Evolutionary conservation across 1,284 basidiomycete species (phyloP).

Genomic region (Naganishia liquefaciens): DNA sequence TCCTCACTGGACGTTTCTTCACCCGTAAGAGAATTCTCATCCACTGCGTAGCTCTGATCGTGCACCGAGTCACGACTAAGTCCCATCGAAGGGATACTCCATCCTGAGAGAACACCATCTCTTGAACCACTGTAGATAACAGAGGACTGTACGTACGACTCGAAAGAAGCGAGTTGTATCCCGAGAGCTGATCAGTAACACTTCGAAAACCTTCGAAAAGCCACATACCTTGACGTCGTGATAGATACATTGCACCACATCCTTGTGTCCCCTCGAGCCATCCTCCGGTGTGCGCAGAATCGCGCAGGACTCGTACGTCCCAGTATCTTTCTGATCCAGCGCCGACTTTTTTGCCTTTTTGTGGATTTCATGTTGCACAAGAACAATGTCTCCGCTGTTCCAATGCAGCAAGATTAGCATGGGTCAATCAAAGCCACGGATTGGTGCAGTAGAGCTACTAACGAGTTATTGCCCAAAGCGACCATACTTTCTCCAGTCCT

Average conservation of each 20-base stretch:
- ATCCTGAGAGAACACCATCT: slow-evolving; percentile 52
- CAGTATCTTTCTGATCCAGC: slow-evolving; percentile 14
- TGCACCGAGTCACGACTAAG: slow-evolving; percentile 40
- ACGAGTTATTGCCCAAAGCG: slow-evolving; percentile 49
- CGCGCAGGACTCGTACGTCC: slow-evolving; percentile 42
- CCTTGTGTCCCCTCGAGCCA: slow-evolving; percentile 41
- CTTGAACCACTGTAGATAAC: slow-evolving; percentile 53
- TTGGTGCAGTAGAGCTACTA: slow-evolving; percentile 31
- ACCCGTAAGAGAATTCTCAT: slow-evolving; percentile 30
- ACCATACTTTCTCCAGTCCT: slow-evolving; percentile 45
- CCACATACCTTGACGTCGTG: slow-evolving; percentile 41
- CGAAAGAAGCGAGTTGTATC: slow-evolving; percentile 5
- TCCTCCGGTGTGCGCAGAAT: slow-evolving; percentile 40
- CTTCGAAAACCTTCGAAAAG: not conserved
- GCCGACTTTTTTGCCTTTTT: not conserved
- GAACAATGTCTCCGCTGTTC: slow-evolving; percentile 38
- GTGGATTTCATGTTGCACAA: slow-evolving; percentile 41
- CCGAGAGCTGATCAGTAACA: not conserved
- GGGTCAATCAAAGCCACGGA: slow-evolving; percentile 1
- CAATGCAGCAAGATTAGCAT: slow-evolving; percentile 2
- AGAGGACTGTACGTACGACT: slow-evolving; percentile 39
- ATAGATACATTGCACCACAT: slow-evolving; percentile 49
- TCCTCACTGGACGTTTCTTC: slow-evolving; percentile 43
- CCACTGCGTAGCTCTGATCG: slow-evolving; percentile 48
- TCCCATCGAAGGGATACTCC: slow-evolving; percentile 37